These are phyloP conservation scores for Picea mariana DNA, from an alignment of 83 land plant species.

Conservation along the genomic window DNA sequence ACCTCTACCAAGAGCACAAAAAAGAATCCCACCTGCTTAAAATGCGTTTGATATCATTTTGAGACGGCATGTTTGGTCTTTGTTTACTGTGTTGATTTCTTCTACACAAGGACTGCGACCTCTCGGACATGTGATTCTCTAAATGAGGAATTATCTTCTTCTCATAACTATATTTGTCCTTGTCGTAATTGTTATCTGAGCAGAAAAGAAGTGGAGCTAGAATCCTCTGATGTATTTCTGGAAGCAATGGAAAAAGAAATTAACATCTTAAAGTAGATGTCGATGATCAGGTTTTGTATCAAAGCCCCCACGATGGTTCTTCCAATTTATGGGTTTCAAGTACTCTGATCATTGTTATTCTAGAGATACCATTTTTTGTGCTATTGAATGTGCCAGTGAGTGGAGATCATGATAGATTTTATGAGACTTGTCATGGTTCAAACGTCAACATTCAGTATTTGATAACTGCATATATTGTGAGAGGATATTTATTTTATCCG, in stretches of 20 bases:
- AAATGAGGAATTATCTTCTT: constrained; percentile 90
- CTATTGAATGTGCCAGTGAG: constrained; percentile 41
- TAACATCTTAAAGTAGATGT: too few relatives aligned
- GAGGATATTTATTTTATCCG: constrained; percentile 75
- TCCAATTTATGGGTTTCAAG: too few relatives aligned
- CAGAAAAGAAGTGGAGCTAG: constrained; percentile 87
- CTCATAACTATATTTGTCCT: constrained; percentile 90
- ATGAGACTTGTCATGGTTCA: constrained; percentile 85
- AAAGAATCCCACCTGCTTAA: too few relatives aligned
- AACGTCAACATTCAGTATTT: constrained; percentile 85
- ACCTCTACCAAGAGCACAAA: constrained; percentile 32
- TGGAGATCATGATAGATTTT: constrained; percentile 36
- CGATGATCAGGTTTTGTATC: too few relatives aligned
- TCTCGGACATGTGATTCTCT: constrained; percentile 94
- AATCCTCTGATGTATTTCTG: too few relatives aligned
- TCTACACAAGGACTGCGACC: constrained; percentile 89
- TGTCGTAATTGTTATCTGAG: constrained; percentile 68
- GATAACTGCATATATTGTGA: constrained; percentile 55
- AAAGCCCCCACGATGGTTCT: too few relatives aligned
- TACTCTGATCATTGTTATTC: not conserved
- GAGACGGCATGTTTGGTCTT: constrained; percentile 90
- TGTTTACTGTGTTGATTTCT: constrained; percentile 90
- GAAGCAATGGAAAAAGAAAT: too few relatives aligned
- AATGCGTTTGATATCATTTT: constrained; percentile 10
- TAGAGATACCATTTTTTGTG: constrained; percentile 70